phyloP scores from a whole-genome alignment of 1,284 basidiomycete species.

The Hypsizygus ulmarius region DNA sequence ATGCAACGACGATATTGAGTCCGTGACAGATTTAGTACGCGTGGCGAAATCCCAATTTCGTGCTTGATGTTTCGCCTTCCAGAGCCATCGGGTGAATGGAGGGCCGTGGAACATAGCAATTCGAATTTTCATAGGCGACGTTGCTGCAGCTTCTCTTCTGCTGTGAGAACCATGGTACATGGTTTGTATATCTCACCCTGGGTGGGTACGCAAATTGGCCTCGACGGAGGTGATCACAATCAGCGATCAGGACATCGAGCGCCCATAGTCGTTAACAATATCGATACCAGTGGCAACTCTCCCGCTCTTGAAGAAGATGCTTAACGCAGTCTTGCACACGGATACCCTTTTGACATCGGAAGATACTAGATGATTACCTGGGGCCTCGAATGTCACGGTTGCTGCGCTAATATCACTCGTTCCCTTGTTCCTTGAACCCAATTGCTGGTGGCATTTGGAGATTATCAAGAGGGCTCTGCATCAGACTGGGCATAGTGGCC shows the following conservation, averaged over 20 bases:
- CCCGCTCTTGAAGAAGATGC: slow-evolving; percentile 35
- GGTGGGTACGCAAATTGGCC: slow-evolving; percentile 31
- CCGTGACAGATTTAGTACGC: slow-evolving; percentile 22
- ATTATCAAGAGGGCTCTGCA: slow-evolving; percentile 11
- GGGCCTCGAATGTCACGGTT: slow-evolving; percentile 29
- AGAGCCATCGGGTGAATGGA: slow-evolving; percentile 3
- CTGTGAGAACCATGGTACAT: slow-evolving; percentile 15
- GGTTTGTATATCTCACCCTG: slow-evolving; percentile 36
- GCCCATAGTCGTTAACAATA: slow-evolving; percentile 41
- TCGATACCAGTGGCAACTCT: slow-evolving; percentile 40
- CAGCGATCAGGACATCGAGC: slow-evolving; percentile 15
- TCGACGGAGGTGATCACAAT: slow-evolving; percentile 36
- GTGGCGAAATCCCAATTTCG: slow-evolving; percentile 33
- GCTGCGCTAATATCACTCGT: slow-evolving; percentile 40
- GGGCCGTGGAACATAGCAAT: slow-evolving; percentile 15
- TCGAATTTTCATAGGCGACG: slow-evolving; percentile 35
- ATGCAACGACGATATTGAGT: not conserved
- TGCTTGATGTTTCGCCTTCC: slow-evolving; percentile 35
- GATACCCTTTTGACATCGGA: slow-evolving; percentile 35
- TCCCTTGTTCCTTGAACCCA: slow-evolving; percentile 37
- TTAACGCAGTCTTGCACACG: slow-evolving; percentile 38
- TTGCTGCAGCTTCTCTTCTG: slow-evolving; percentile 27
- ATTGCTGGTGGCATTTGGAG: slow-evolving; percentile 14
- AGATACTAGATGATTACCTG: slow-evolving; percentile 22
- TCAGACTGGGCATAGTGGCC: slow-evolving; percentile 9